Evolutionary conservation across 1,139 yeast species (phyloP), one percentile per base, ranked within the genome.

Genomic region (Kodamaea plutei): DNA sequence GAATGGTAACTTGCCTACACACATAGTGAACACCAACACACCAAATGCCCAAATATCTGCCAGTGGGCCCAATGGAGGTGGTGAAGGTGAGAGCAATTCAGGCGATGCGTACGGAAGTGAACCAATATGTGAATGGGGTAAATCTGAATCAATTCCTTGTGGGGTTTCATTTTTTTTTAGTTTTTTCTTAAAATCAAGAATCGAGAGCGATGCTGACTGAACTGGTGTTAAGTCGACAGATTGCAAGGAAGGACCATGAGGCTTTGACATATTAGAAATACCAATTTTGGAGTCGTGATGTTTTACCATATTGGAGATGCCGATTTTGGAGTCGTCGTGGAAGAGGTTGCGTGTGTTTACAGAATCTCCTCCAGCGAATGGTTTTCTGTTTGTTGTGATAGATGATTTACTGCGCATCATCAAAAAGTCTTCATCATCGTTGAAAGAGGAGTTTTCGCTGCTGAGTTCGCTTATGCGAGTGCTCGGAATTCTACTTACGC

Each of bases 31-130:
- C 8, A 82, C 45, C 38, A 84, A 62, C 1, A 88, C 85, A 2
- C 96, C 97, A 31, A 84, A 66, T 0, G 96, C 94, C 96, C 96
- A 89, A 8, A 84, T 72, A 55, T 89, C 97, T 1, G 87, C 81
- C 33, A 78, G 65, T 0, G 88, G 84, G 1, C 84, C 81, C 34
- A 82, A 64, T 2, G 84, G 79, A 3, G 84, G 80, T 1, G 84
- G 84, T 16, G 70, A 64, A 1, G 84, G 79, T 23, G 68, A 62
- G 31, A 88, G 61, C 20, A 87, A 63, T 50, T 89, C 96, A 0
- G 97, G 97, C 0, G 95, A 74, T 1, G 96, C 95, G 52, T 87
- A 89, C 0, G 96, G 96, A 23, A 89, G 64, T 1, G 95, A 87
- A 0, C 97, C 97, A 35, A 87, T 84, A 44, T 78, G 83, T 16